Evolutionary conservation across 495 filamentous ascomycete species (phyloP), one percentile per base, ranked within the genome.

Genomic region (Podospora pseudocomata): DNA sequence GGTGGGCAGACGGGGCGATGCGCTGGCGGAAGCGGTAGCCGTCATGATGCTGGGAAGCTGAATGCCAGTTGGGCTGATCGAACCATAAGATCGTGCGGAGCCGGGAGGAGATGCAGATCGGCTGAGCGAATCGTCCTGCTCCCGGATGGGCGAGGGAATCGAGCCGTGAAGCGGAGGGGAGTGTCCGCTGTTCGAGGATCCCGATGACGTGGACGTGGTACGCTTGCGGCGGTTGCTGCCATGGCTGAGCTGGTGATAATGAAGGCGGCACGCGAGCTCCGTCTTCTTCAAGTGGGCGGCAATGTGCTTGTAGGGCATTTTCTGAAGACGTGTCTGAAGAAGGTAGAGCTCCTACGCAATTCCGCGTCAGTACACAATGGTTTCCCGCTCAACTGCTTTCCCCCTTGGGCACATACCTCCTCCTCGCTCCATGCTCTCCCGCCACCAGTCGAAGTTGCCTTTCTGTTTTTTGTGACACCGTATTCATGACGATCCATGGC

Each of bases 261-360:
- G 91, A 55, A 94, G 86, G 64, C 91, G 91, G 78, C 91, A 94
- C 64, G 91, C 91, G 67, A 94, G 80, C 81, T 94, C 91, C 4
- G 91, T 94, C 82, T 94, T 94, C 78, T 92, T 92, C 68, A 94
- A 79, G 71, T 92, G 88, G 66, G 87, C 86, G 66, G 91, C 91
- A 74, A 94, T 94, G 72, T 93, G 91, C 84, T 94, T 94, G 80
- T 94, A 94, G 1, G 91, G 91, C 87, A 93, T 91, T 80, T 93
- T 93, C 71, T 93, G 90, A 76, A 90, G 85, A 55, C 91, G 88
- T 68, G 91, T 93, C 75, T 92, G 90, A 69, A 94, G 86, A 53
- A 94, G 87, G 77, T 93, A 94, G n/a, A 88, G 85, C 81, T 94
- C 91, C 91, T 93, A 71, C 70, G 67, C 19, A 49, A 49, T 49